These are phyloP conservation scores for Pittosporum tobira DNA, from an alignment of 129 eudicot species.

Conservation along the genomic window DNA sequence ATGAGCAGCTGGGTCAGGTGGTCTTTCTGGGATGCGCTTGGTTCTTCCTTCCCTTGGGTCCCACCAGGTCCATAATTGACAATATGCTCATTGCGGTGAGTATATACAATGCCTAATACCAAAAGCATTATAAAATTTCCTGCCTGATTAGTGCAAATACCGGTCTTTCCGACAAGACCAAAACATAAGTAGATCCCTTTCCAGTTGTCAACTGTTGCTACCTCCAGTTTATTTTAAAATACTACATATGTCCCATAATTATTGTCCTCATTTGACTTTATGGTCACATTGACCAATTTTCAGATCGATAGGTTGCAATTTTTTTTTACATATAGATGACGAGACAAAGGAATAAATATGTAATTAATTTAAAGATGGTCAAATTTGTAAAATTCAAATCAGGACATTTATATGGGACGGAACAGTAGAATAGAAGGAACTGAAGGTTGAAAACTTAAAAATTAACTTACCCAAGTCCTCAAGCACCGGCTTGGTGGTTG, in stretches of 20 bases:
- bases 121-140: background rate
- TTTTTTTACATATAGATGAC: no score
- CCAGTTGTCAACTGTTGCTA: background rate
- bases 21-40: constrained; percentile 3
- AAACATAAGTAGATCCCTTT: background rate
- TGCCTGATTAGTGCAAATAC: background rate
- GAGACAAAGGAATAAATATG: no score
- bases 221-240: no score
- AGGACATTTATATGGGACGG: no score
- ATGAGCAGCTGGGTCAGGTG: constrained; percentile 12
- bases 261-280: no score
- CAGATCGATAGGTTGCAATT: no score
- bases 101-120: constrained; percentile 61
- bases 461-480: constrained; percentile 54
- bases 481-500: constrained; percentile 21
- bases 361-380: no score
- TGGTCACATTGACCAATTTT: no score
- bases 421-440: background rate
- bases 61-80: constrained; percentile 48
- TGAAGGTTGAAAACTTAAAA: constrained; percentile 3
- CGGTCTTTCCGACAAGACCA: background rate
- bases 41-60: constrained; percentile 20
- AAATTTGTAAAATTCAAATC: no score
- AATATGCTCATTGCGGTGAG: constrained; percentile 81
- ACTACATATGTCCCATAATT: no score